A percentile compares a stretch with the other conserved stretches of the same genome.
Evolutionary conservation across 768 basidiomycete species (phyloP).

Genomic region (Collybia sordida): DNA sequence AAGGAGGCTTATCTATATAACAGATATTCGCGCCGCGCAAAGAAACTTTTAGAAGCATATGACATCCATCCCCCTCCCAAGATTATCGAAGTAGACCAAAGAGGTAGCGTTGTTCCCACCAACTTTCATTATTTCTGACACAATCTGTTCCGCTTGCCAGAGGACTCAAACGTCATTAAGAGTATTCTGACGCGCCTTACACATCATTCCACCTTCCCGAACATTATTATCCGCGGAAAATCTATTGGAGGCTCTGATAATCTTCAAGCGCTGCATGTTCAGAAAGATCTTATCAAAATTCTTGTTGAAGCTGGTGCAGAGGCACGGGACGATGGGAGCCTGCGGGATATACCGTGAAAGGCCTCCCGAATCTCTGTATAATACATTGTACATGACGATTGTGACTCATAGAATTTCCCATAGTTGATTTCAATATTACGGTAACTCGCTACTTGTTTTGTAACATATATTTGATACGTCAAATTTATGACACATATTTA

Average conservation of each 20-base stretch:
- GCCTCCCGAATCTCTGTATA: not conserved
- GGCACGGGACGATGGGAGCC: constrained; percentile 21
- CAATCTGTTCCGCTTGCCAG: constrained; percentile 27
- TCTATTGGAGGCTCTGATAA: constrained; percentile 70
- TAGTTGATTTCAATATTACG: no score
- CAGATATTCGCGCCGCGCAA: constrained; percentile 62
- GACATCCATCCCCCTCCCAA: constrained; percentile 62
- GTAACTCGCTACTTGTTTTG: no score
- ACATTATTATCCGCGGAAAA: constrained; percentile 62
- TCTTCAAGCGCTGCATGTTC: constrained; percentile 50
- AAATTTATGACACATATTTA: no score
- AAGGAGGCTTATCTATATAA: no score
- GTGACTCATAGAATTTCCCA: not conserved
- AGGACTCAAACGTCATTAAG: constrained; percentile 65
- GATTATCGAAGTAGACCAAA: constrained; percentile 73
- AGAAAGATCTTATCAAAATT: constrained; percentile 39
- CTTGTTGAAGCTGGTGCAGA: constrained; percentile 48
- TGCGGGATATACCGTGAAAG: constrained; percentile 2
- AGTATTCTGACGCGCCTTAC: constrained; percentile 66
- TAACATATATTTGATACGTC: no score
- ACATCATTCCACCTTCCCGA: constrained; percentile 70
- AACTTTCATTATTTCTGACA: not conserved
- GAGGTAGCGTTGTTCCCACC: constrained; percentile 41
- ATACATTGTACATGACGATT: constrained; percentile 4
- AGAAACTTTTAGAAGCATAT: constrained; percentile 60